These are phyloP conservation scores for rapeseed (Brassica napus) DNA, from an alignment of 345 rosid genomes.

Conservation along the genomic window Da-Ae NC_063447.1:62052501-62053000, in stretches of 20 bases:
- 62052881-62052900: no score
- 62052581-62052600: background rate
- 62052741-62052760: slow-evolving; percentile 53
- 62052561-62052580: background rate
- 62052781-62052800: slow-evolving; percentile 43
- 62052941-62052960: no score
- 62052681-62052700: slow-evolving; percentile 21
- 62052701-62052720: slow-evolving; percentile 43
- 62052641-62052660: background rate
- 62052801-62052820: slow-evolving; percentile 41
- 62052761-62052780: slow-evolving; percentile 65
- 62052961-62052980: no score
- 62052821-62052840: slow-evolving; percentile 7
- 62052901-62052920: no score
- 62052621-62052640: background rate
- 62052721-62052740: slow-evolving; percentile 55
- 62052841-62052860: background rate
- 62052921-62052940: no score
- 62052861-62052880: no score
- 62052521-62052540: background rate
- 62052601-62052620: background rate
- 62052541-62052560: slow-evolving; percentile 4
- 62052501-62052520: background rate
- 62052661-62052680: slow-evolving; percentile 6
- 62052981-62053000: no score